These are phyloP conservation scores for Xylaria hypoxylon DNA, from an alignment of 2,329 filamentous ascomycete genomes.

Conservation along the genomic window DNA sequence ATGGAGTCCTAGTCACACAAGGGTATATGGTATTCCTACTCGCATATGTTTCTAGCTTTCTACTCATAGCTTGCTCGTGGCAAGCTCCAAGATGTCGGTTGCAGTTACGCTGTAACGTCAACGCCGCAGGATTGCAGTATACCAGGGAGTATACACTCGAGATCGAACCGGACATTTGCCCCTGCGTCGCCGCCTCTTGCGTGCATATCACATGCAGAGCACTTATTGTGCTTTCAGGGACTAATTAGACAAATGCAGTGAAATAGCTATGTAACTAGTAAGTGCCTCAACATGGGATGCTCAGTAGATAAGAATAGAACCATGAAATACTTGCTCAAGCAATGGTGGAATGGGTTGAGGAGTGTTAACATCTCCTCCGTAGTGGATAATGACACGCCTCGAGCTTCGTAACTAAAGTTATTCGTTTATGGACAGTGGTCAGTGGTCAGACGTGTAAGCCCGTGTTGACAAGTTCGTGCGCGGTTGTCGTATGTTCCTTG, in stretches of 20 bases:
- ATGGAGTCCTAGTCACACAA: slow-evolving; percentile 12
- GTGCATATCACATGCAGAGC: slow-evolving; percentile 27
- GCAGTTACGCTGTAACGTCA: slow-evolving; percentile 4
- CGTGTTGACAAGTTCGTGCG: not conserved
- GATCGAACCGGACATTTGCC: slow-evolving; percentile 14
- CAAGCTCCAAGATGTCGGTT: slow-evolving; percentile 7
- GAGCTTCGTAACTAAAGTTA: not conserved
- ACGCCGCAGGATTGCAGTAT: slow-evolving; percentile 22
- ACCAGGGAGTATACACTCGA: slow-evolving; percentile 3
- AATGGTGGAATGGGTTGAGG: slow-evolving; percentile 4
- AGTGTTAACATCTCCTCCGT: slow-evolving; percentile 1
- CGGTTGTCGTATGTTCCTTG: slow-evolving; percentile 1
- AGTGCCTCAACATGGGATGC: slow-evolving; percentile 3
- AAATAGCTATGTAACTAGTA: slow-evolving; percentile 18
- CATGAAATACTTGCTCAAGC: not conserved
- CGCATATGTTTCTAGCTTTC: slow-evolving; percentile 6
- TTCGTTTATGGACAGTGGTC: not conserved
- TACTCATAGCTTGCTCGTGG: not conserved
- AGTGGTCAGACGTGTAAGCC: slow-evolving; percentile 6
- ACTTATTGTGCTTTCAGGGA: slow-evolving; percentile 6
- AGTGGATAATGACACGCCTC: slow-evolving; percentile 5
- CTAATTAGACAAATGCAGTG: slow-evolving; percentile 1
- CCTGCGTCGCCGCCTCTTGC: slow-evolving; percentile 33
- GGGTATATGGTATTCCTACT: slow-evolving; percentile 6
- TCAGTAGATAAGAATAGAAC: slow-evolving; percentile 32